Base-by-base conservation (phyloP, 495 filamentous ascomycete species). In the Neurospora tetrasperma region DNA sequence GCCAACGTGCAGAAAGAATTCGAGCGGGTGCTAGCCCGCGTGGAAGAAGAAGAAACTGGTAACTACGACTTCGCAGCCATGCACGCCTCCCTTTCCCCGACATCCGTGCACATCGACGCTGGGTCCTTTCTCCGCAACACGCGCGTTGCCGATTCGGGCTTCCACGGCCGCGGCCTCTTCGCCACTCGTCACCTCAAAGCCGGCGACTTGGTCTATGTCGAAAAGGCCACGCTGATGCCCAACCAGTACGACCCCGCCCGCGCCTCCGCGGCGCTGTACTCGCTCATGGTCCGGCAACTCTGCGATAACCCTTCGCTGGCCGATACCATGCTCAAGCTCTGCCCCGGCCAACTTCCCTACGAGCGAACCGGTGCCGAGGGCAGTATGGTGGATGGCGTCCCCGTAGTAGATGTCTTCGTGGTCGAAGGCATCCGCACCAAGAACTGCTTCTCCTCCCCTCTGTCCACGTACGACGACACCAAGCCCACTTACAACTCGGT, bases 361-460 rank as follows among this genome's bases (percentile, higher is more conserved):
- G 54, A 73, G 41, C 73, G 75, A 10, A 75, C 46, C 18, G 75
- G 80, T 2, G 80, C 81, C 59, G 79, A 82, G 59, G 76, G 81
- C 5, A 75, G 71, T 1, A 69, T 82, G 18, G 78, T 87, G 0
- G 87, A 88, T 76, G 83, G 79, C 5, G 74, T 74, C 41, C 82
- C 86, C 1, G 76, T 89, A 2, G 79, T 90, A 20, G 87, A 90
- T 74, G 85, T 84, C 12, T 86, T 85, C 71, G 73, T 86, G 7
- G 72, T 86, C 31, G 82, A 86, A 68, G 70, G 77, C 5, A 86
- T 85, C 74, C 83, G 86, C 16, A 66, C 74, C 4, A 79, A 83
- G 39, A 89, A 89, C 74, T 78, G 80, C 75, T 89, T 89, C 75
- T 83, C 82, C 69, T 80, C 80, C 43, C 85, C 85, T 1, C 73